Evolutionary conservation across 2,329 filamentous ascomycete genomes (phyloP).

Genomic region (Whalleya microplaca): DNA sequence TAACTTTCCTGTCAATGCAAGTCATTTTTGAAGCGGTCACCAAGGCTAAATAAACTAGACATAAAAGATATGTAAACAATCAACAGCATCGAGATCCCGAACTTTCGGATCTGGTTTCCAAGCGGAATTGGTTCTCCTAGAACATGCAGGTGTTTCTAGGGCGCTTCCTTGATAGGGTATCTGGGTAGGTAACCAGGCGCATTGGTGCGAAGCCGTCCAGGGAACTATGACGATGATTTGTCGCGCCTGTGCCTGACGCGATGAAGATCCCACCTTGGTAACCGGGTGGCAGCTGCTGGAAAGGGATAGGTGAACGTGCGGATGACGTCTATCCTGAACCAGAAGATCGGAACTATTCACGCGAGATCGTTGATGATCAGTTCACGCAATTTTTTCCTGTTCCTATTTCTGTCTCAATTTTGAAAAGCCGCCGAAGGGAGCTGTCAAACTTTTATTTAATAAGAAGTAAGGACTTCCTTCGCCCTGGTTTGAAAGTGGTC

Average conservation of each 20-base stretch:
- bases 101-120: constrained; percentile 8
- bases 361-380: constrained; percentile 26
- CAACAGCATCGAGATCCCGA: constrained; percentile 24
- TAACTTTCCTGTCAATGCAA: constrained; percentile 24
- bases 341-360: constrained; percentile 25
- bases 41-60: too few species aligned
- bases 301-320: constrained; percentile 4
- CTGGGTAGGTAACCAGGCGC: too few species aligned
- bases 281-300: not conserved
- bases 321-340: constrained; percentile 32
- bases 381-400: not conserved
- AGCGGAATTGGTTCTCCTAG: constrained; percentile 4
- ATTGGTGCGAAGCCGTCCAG: constrained; percentile 15
- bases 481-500: not conserved
- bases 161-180: constrained; percentile 4
- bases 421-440: constrained; percentile 19
- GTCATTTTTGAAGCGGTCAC: constrained; percentile 24
- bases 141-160: constrained; percentile 11
- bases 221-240: constrained; percentile 21
- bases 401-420: constrained; percentile 16
- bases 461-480: not conserved
- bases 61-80: too few species aligned
- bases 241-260: constrained; percentile 10
- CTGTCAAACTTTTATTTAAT: not conserved
- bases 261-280: constrained; percentile 18